Evolutionary conservation across 2,329 filamentous ascomycete genomes (phyloP).

Genomic region (Triangularia verruculosa): DNA sequence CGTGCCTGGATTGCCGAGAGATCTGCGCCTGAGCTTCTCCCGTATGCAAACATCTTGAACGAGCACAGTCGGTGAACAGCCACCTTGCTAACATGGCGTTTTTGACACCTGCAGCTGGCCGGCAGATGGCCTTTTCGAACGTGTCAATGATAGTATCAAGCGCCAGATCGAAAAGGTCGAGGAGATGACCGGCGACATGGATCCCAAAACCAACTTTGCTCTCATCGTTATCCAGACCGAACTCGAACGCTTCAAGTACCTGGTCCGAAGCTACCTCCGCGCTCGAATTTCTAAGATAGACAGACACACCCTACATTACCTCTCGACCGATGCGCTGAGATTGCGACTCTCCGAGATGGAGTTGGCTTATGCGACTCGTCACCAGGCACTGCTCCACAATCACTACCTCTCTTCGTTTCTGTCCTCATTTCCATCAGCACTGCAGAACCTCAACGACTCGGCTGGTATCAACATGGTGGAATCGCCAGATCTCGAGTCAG

Average conservation of each 20-base stretch:
- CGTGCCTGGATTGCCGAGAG: conserved; percentile 92
- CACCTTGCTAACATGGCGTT: conserved; percentile 3
- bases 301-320: conserved; percentile 70
- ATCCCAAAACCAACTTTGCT: conserved; percentile 86
- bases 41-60: conserved; percentile 47
- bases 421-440: conserved; percentile 69
- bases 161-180: conserved; percentile 39
- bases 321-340: conserved; percentile 53
- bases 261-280: conserved; percentile 78
- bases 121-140: conserved; percentile 72
- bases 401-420: conserved; percentile 89
- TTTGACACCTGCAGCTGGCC: conserved; percentile 53
- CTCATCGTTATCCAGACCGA: conserved; percentile 96
- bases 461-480: conserved; percentile 92
- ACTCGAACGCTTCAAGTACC: conserved; percentile 88
- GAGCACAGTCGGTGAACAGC: not conserved
- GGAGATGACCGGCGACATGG: conserved; percentile 74
- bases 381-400: conserved; percentile 77
- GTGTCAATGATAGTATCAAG: conserved; percentile 64
- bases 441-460: conserved; percentile 87
- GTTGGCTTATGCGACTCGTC: conserved; percentile 75
- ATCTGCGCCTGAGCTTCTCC: conserved; percentile 81
- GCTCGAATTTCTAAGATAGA: conserved; percentile 90
- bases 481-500: conserved; percentile 73
- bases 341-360: conserved; percentile 73